phyloP scores from a whole-genome alignment of 2,329 filamentous ascomycete genomes.

The Curvularia sp. region DNA sequence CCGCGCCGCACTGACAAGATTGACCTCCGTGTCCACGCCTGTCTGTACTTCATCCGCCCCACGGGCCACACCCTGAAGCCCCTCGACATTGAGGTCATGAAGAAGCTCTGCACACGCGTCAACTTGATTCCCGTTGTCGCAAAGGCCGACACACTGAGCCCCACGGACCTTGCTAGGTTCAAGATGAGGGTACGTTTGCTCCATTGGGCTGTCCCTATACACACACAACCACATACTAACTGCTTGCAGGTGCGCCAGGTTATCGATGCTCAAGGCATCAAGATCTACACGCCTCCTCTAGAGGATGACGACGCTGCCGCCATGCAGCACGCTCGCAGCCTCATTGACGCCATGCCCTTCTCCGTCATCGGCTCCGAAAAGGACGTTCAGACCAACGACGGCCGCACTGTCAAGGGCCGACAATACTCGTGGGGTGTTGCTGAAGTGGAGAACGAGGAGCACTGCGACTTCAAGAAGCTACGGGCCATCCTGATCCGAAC shows the following conservation, averaged over 20 bases:
- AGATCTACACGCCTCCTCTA: conserved; percentile 97
- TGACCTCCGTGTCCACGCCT: conserved; percentile 96
- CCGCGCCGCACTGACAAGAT: conserved; percentile 98
- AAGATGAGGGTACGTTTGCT: conserved; percentile 79
- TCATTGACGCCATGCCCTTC: conserved; percentile 98
- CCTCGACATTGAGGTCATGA: conserved; percentile 99
- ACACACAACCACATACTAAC: conserved; percentile 19
- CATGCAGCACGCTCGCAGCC: conserved; percentile 88
- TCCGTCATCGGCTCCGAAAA: conserved; percentile 99
- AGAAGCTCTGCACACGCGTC: conserved; percentile 95
- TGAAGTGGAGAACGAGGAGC: conserved; percentile 99
- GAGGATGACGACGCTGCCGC: conserved; percentile 98
- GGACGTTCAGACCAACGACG: conserved; percentile 95
- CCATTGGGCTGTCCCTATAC: neutral
- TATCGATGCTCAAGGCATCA: conserved; percentile 98
- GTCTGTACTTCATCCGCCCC: conserved; percentile 98
- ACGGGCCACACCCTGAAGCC: conserved; percentile 99
- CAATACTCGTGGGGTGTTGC: conserved; percentile 99
- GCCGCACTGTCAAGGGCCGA: conserved; percentile 96
- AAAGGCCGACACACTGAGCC: conserved; percentile 97
- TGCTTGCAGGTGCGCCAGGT: conserved; percentile 80
- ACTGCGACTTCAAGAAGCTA: conserved; percentile 99
- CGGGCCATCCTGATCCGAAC: conserved; percentile 98
- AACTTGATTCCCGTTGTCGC: conserved; percentile 98
- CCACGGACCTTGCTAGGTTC: conserved; percentile 87